Base-by-base conservation (phyloP, 2,329 filamentous ascomycete species). In the Claviceps capensis region DNA sequence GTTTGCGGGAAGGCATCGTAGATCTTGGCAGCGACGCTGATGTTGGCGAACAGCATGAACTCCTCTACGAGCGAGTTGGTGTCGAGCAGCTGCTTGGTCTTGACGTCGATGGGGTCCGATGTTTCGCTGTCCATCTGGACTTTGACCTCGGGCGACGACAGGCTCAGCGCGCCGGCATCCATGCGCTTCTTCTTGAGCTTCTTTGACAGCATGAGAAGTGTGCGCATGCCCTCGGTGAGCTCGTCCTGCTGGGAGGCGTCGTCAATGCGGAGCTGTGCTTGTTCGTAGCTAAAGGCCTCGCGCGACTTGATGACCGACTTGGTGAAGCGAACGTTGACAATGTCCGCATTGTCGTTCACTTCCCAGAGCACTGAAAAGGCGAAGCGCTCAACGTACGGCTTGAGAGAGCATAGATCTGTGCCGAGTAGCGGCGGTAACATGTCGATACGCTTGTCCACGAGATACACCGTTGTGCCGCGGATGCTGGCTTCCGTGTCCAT, bases 21-120 rank as follows among this genome's bases (percentile, higher is more conserved):
- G 63, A 95, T 94, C 67, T 88, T 91, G 58, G 82, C 79, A 6
- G 91, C 93, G 34, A 98, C 94, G 59, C 85, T 91, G 63, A 88
- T 89, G 71, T 98, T 98, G 74, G 93, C 94, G 66, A 97, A 86
- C 63, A 98, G 76, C 93, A 98, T 98, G 76, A 98, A 97, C 66
- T 98, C 93, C 65, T 98, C 93, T 30, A 98, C 94, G 5, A 98
- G 79, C 22, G 91, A 96, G 72, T 97, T 98, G 50, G 93, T 98
- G 63, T 93, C 90, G 40, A 98, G 82, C 49, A 90, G 81, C 61
- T 90, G 79, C 71, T 98, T 98, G 5, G 90, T 95, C 74, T 97
- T 89, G 59, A 98, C 88, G 61, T 97, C 93, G 51, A 95, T 85
- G 0, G 93, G 91, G 63, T 97, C 93, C 1, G 90, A 95, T 0